These are phyloP conservation scores for Tolypocladium ophioglossoides DNA, from an alignment of 2,329 filamentous ascomycete species.

Conservation along the genomic window DNA sequence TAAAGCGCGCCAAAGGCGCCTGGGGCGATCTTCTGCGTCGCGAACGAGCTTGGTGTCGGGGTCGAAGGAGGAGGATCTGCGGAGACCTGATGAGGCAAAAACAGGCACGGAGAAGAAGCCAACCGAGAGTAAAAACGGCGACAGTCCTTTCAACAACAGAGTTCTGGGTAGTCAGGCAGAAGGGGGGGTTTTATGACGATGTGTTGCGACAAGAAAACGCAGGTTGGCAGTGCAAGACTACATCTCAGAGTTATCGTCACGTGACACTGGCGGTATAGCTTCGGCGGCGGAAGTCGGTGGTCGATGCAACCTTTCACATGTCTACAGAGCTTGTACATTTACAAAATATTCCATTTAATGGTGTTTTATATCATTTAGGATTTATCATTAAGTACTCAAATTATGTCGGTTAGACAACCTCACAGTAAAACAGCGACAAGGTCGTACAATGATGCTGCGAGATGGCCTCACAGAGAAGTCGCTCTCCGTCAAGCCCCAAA, in stretches of 20 bases:
- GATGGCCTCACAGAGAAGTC: background rate
- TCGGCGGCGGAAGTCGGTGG: background rate
- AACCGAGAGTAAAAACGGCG: background rate
- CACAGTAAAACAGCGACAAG: background rate
- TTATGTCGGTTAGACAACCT: slow-evolving; percentile 1
- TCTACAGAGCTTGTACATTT: background rate
- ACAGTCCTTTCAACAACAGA: background rate
- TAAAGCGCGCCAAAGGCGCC: background rate
- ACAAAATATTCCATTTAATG: background rate
- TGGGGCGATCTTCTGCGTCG: background rate
- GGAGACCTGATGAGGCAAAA: background rate
- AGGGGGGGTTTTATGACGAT: background rate
- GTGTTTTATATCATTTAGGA: slow-evolving; percentile 3
- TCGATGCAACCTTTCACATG: background rate
- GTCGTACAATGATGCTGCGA: background rate
- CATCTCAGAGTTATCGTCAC: background rate
- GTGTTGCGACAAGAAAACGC: background rate
- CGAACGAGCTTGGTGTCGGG: background rate
- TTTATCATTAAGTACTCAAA: slow-evolving; percentile 21
- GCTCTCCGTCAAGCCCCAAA: background rate
- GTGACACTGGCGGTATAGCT: background rate
- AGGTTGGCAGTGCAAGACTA: no score
- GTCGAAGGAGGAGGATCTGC: background rate
- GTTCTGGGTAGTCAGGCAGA: background rate
- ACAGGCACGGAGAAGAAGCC: background rate